These are phyloP conservation scores for Ogataea wickerhamii DNA, from an alignment of 805 yeast genomes.

Conservation along the genomic window DNA sequence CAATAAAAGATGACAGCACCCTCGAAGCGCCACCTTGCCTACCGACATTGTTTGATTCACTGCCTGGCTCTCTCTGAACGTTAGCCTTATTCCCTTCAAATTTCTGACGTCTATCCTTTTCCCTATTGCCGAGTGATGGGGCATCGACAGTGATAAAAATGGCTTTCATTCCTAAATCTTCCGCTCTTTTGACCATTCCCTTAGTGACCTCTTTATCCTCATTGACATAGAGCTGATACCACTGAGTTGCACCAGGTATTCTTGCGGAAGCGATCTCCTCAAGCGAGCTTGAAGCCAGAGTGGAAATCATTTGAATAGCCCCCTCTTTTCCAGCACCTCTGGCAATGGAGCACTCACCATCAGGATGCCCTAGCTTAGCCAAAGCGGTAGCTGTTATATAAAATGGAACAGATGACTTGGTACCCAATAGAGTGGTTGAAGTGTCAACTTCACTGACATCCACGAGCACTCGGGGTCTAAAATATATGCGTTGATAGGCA, in stretches of 20 bases:
- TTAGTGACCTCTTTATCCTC: slow-evolving; percentile 64
- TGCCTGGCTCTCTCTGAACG: slow-evolving; percentile 39
- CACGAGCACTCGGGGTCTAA: slow-evolving; percentile 78
- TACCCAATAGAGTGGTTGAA: slow-evolving; percentile 73
- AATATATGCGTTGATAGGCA: slow-evolving; percentile 84
- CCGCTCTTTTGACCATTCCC: slow-evolving; percentile 66
- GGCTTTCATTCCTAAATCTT: slow-evolving; percentile 71
- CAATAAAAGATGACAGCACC: slow-evolving; percentile 83
- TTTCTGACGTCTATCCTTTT: slow-evolving; percentile 45
- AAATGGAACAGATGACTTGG: slow-evolving; percentile 68
- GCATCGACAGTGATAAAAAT: slow-evolving; percentile 90
- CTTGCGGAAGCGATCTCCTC: slow-evolving; percentile 80
- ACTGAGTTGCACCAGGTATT: slow-evolving; percentile 64
- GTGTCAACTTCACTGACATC: slow-evolving; percentile 75
- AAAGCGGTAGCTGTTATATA: slow-evolving; percentile 90
- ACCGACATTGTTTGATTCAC: slow-evolving; percentile 51
- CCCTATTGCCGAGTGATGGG: slow-evolving; percentile 87
- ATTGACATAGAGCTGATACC: slow-evolving; percentile 88
- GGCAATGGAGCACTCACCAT: slow-evolving; percentile 86
- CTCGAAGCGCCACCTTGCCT: slow-evolving; percentile 65
- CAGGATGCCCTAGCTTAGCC: slow-evolving; percentile 88
- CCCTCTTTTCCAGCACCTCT: slow-evolving; percentile 72
- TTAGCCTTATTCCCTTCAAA: slow-evolving; percentile 40
- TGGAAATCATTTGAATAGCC: slow-evolving; percentile 87
- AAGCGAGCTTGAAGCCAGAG: slow-evolving; percentile 82